These are phyloP conservation scores for Spinacia oleracea DNA, from an alignment of 179 eudicot genomes.

Conservation along the genomic window DNA sequence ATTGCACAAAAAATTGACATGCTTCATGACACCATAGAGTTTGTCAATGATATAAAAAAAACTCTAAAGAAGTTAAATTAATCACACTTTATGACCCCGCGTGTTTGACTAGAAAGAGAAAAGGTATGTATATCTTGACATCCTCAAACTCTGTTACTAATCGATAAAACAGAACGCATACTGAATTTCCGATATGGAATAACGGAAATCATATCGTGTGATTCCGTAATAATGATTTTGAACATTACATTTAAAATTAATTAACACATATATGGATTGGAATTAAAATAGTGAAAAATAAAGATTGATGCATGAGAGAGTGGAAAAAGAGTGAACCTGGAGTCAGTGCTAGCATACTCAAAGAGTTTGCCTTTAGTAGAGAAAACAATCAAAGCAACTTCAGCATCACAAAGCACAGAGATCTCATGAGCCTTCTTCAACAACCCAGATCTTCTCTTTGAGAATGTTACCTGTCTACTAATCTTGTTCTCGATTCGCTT, in stretches of 20 bases:
- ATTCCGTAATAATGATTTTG: no score
- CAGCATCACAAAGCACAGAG: slow-evolving; percentile 73
- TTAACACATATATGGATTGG: no score
- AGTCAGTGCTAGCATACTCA: slow-evolving; percentile 57
- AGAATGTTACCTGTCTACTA: slow-evolving; percentile 80
- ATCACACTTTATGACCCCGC: background rate
- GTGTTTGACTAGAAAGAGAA: background rate
- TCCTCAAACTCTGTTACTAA: background rate
- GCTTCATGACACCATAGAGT: background rate
- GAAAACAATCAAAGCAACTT: slow-evolving; percentile 72
- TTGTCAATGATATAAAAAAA: background rate
- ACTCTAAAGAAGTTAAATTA: background rate
- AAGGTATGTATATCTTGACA: background rate
- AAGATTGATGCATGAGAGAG: background rate
- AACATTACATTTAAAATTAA: background rate
- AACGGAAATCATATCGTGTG: background rate
- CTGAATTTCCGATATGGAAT: background rate
- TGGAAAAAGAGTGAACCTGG: slow-evolving; percentile 35
- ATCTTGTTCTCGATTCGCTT: slow-evolving; percentile 84
- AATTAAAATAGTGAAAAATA: no score
- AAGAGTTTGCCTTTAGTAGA: slow-evolving; percentile 72
- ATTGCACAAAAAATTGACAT: background rate
- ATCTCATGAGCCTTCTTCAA: slow-evolving; percentile 82
- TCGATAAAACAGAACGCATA: background rate
- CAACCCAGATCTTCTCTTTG: slow-evolving; percentile 64